phyloP scores from a whole-genome alignment of 805 yeast species.

The Kodamaea fukazawae region DNA sequence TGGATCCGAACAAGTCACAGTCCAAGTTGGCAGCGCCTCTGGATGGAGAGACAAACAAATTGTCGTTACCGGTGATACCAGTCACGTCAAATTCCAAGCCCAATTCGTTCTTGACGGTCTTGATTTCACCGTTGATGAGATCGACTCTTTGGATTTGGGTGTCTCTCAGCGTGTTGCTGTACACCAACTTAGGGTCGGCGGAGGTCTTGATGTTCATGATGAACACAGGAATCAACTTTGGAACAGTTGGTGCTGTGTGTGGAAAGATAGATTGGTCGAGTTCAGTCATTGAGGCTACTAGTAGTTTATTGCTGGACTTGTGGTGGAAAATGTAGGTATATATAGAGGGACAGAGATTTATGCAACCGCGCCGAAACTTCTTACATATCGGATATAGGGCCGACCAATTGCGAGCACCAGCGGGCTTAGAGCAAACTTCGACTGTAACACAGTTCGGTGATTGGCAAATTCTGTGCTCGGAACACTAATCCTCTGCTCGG shows the following conservation, averaged over 20 bases:
- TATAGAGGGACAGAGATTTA: too few species aligned
- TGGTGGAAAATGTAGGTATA: too few species aligned
- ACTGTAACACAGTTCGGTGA: too few species aligned
- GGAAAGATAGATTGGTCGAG: constrained; percentile 9
- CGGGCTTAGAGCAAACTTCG: too few species aligned
- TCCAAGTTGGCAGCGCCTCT: constrained; percentile 36
- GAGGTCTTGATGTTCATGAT: constrained; percentile 24
- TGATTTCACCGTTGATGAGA: constrained; percentile 27
- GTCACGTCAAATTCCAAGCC: constrained; percentile 31
- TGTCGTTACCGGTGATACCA: constrained; percentile 45
- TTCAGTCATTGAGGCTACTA: not conserved
- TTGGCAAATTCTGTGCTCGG: too few species aligned
- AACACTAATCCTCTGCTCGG: too few species aligned
- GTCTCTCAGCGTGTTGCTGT: constrained; percentile 16
- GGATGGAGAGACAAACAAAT: constrained; percentile 36
- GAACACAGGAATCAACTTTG: constrained; percentile 32
- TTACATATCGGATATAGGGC: too few species aligned
- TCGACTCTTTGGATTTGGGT: constrained; percentile 21
- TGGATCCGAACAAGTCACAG: constrained; percentile 48
- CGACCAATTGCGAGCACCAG: too few species aligned
- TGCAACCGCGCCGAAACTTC: too few species aligned
- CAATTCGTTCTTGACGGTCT: constrained; percentile 28
- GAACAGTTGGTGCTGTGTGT: constrained; percentile 18
- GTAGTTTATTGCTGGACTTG: too few species aligned
- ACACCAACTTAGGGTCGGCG: constrained; percentile 20